phyloP scores from a whole-genome alignment of 2,329 filamentous ascomycete genomes.

The Fusarium sp. region DNA sequence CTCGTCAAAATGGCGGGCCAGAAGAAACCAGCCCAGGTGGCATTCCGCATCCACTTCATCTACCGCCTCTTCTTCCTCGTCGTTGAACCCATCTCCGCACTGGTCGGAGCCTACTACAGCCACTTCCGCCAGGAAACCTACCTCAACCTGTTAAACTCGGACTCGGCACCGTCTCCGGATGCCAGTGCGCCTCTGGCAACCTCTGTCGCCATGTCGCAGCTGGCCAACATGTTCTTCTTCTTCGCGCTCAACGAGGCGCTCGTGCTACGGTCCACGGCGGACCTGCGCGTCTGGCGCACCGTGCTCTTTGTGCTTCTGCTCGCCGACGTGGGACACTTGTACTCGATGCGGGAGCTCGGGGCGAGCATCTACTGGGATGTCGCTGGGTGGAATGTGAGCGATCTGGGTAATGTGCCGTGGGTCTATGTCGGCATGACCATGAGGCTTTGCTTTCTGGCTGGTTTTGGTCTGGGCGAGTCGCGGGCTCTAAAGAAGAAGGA shows the following conservation, averaged over 20 bases:
- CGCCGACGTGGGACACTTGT: constrained; percentile 83
- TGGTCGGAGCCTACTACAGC: constrained; percentile 64
- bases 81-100: constrained; percentile 71
- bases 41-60: constrained; percentile 65
- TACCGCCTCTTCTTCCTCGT: constrained; percentile 82
- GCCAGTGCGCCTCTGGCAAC: constrained; percentile 67
- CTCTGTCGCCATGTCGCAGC: constrained; percentile 76
- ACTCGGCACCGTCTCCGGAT: constrained; percentile 52
- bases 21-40: constrained; percentile 40
- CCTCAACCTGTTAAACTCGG: constrained; percentile 71
- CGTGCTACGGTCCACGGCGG: constrained; percentile 76
- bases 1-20: constrained; percentile 40
- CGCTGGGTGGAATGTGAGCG: constrained; percentile 73
- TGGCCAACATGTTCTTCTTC: constrained; percentile 82
- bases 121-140: constrained; percentile 67
- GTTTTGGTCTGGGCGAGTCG: constrained; percentile 61
- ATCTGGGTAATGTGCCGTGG: constrained; percentile 76
- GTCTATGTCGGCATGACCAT: constrained; percentile 74
- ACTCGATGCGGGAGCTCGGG: constrained; percentile 72
- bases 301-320: constrained; percentile 76
- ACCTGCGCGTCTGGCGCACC: constrained; percentile 76
- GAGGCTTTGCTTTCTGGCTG: constrained; percentile 69
- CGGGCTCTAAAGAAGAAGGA: constrained; percentile 42
- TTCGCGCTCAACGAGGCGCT: constrained; percentile 83
- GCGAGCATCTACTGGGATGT: constrained; percentile 72